These are phyloP conservation scores for Leptographium galeiforme DNA, from an alignment of 2,329 filamentous ascomycete species.

Conservation along the genomic window DNA sequence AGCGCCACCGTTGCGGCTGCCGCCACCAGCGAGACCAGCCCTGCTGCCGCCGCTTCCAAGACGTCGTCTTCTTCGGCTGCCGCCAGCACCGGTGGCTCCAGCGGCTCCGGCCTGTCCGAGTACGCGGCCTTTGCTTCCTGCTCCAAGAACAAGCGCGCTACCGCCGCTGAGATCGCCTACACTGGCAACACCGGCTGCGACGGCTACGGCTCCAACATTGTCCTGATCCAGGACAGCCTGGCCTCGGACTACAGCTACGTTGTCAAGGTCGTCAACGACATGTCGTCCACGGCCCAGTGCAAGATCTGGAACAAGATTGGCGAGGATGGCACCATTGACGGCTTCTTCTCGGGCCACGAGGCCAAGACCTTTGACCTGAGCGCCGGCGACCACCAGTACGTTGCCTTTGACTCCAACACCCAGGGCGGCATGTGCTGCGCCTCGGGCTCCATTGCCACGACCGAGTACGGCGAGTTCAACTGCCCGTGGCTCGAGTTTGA, in stretches of 20 bases:
- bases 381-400: conserved; percentile 21
- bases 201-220: conserved; percentile 38
- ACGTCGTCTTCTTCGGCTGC: conserved; percentile 7
- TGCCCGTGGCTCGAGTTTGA: conserved; percentile 38
- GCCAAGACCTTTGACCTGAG: conserved; percentile 28
- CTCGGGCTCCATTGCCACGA: conserved; percentile 19
- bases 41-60: conserved; percentile 5
- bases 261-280: conserved; percentile 24
- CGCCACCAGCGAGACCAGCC: conserved; percentile 2
- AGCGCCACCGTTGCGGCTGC: not conserved
- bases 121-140: conserved; percentile 22
- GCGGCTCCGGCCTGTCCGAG: conserved; percentile 10
- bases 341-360: conserved; percentile 29
- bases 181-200: conserved; percentile 31
- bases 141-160: conserved; percentile 27
- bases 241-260: conserved; percentile 30
- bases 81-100: not conserved
- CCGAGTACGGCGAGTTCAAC: conserved; percentile 25
- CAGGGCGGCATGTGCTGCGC: conserved; percentile 36
- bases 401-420: conserved; percentile 32
- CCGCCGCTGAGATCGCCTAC: conserved; percentile 30
- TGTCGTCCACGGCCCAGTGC: conserved; percentile 20
- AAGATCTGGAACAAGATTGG: conserved; percentile 41
- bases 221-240: conserved; percentile 24
- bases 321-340: conserved; percentile 26